Base-by-base conservation (phyloP, 2,329 filamentous ascomycete genomes). In the Phialophora tarda region DNA sequence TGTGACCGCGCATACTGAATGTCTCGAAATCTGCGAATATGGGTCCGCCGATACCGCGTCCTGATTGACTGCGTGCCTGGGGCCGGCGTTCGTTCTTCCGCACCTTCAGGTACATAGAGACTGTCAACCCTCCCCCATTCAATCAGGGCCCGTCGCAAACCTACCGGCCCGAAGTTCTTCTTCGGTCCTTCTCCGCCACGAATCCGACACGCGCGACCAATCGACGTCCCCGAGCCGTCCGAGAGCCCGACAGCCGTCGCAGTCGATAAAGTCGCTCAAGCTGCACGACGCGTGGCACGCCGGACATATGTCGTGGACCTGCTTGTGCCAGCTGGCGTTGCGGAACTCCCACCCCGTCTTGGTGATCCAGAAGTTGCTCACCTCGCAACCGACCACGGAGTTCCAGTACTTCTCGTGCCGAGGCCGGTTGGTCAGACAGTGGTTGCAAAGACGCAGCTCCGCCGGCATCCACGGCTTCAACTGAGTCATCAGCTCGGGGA, bases 261-360 rank as follows among this genome's bases (percentile, higher is more conserved):
- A 73, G 51, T 73, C 69, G n/a, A 68, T 61, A 56, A 66, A 73
- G 34, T 73, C 71, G 38, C 69, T 70, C 62, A 73, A 59, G n/a
- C 51, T 66, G 61, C 71, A 73, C 8, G 64, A 66, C 28, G 61
- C 67, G 58, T 72, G 69, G 28, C 71, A 73, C 24, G 59, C 57
- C 7, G 71, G 71, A 50, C 71, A 73, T 28, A 73, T 73, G 30
- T 71, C 69, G 57, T 73, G 70, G 23, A 72, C 66, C 28, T 67
- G 69, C 60, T 70, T 73, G 38, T 72, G 68, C 71, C 71, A 73
- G 41, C 65, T 67, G 24, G 58, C 70, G 50, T 69, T 62, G 14
- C 63, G 62, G 48, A 73, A 73, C 24, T 66, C 61, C 71, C 71
- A 73, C 2, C 71, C 70, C 0, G 66, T 66, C 68, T 72, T 73